These are phyloP conservation scores for Tremellales sp. DNA, from an alignment of 1,284 basidiomycete species.

Conservation along the genomic window DNA sequence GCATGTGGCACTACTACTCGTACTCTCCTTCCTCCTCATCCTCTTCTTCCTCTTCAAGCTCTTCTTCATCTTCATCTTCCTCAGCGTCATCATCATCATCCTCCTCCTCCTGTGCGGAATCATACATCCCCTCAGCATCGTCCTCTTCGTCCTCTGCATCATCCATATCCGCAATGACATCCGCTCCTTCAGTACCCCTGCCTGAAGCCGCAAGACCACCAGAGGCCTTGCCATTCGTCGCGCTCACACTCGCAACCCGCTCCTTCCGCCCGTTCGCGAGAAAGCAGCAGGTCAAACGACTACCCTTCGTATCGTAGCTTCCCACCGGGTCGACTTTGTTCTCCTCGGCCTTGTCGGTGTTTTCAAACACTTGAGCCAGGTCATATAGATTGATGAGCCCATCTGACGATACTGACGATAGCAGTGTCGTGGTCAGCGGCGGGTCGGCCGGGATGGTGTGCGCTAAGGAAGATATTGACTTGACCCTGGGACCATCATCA, in stretches of 20 bases:
- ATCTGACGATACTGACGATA: slow-evolving; percentile 74
- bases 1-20: too few species aligned
- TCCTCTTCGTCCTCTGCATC: slow-evolving; percentile 21
- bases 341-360: slow-evolving; percentile 22
- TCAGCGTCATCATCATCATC: slow-evolving; percentile 21
- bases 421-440: slow-evolving; percentile 55
- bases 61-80: slow-evolving; percentile 20
- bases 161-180: slow-evolving; percentile 27
- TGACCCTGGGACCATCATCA: slow-evolving; percentile 34
- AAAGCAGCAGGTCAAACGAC: slow-evolving; percentile 72
- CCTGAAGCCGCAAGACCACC: too few species aligned
- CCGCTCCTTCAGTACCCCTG: slow-evolving; percentile 15
- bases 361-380: slow-evolving; percentile 53
- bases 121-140: slow-evolving; percentile 19
- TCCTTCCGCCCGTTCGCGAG: slow-evolving; percentile 57
- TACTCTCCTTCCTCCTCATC: slow-evolving; percentile 10
- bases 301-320: slow-evolving; percentile 77
- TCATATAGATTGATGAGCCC: slow-evolving; percentile 78
- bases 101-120: slow-evolving; percentile 19
- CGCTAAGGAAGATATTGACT: slow-evolving; percentile 39
- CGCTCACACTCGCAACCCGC: slow-evolving; percentile 26
- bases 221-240: too few species aligned
- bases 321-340: slow-evolving; percentile 57
- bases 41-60: slow-evolving; percentile 47
- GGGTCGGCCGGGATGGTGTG: slow-evolving; percentile 22